Conservation (phyloP, 208 protist genomes). For the Porcisia deanei region DNA sequence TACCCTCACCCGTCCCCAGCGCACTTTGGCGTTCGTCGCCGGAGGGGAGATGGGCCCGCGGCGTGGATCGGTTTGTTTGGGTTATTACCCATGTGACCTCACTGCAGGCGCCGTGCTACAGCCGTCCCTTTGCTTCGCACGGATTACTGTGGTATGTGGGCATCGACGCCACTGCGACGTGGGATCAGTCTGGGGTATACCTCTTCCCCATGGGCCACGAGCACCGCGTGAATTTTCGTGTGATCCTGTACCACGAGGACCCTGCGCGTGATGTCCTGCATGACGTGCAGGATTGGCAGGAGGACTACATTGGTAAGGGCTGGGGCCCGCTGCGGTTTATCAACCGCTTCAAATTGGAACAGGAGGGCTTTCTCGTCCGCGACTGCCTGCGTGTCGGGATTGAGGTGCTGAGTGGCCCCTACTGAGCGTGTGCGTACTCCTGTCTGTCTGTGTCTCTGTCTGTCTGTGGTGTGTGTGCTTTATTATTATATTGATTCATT, state of each 20-base stretch:
- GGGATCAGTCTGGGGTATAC: slow-evolving; percentile 39
- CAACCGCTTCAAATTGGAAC: slow-evolving; percentile 19
- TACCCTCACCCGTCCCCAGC: neutral
- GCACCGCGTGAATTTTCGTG: slow-evolving; percentile 38
- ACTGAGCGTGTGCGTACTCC: slow-evolving; percentile 9
- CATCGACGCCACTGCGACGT: slow-evolving; percentile 24
- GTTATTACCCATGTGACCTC: neutral
- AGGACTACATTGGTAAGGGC: slow-evolving; percentile 45
- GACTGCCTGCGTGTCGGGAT: slow-evolving; percentile 43
- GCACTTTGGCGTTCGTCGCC: neutral
- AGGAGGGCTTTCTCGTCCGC: slow-evolving; percentile 36
- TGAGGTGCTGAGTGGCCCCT: slow-evolving; percentile 35
- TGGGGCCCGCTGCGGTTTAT: slow-evolving; percentile 56
- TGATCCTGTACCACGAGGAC: slow-evolving; percentile 42
- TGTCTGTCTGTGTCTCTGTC: no score
- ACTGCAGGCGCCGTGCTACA: slow-evolving; percentile 23
- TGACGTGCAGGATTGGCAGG: slow-evolving; percentile 42
- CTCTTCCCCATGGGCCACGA: slow-evolving; percentile 49
- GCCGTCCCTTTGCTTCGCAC: slow-evolving; percentile 17
- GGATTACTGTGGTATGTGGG: slow-evolving; percentile 40
- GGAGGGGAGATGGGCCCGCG: neutral
- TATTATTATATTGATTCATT: no score
- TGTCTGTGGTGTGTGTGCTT: no score
- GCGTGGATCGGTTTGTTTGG: slow-evolving; percentile 13
- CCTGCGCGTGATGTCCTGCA: slow-evolving; percentile 37